Evolutionary conservation across 2,329 filamentous ascomycete genomes (phyloP), one percentile per base, ranked within the genome.

Genomic region (Aspergillus fumigatus): DNA sequence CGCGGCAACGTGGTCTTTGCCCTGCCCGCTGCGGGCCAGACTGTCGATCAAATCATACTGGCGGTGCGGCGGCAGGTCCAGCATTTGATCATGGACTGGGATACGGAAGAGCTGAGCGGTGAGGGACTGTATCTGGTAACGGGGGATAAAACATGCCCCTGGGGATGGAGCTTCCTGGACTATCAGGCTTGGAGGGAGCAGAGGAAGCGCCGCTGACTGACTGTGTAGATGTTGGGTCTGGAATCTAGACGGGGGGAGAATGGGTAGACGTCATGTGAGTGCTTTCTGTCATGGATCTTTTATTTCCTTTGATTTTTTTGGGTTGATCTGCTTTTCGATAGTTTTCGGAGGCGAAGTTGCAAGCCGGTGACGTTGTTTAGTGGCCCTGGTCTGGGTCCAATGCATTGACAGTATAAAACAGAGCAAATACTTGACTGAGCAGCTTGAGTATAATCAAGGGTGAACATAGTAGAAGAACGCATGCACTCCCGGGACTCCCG

Each of bases 51-150:
- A 14, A 3, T 17, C 6, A 1, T n/a, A 0, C 7, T 38, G 32
- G 32, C 6, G 0, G 5, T 3, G 5, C 32, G 32, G 5, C 3
- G 0, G 1, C 7, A 17, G 6, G 0, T 38, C 32, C 32, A 38
- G 32, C 5, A 17, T 1, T 1, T 38, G 0, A 38, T 1, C 1
- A 17, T 38, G 32, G 32, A 38, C 32, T 38, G 32, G 32, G 32
- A 38, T 3, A 38, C 17, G 32, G 1, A 1, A 0, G 32, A 38
- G 5, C 5, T 38, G 5, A 1, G 0, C 14, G 32, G 32, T 7
- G 32, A 38, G 32, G 32, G 5, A 0, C 14, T 38, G 1, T 38
- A 2, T 1, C 7, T 38, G 32, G 32, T 38, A 17, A 17, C 1
- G 0, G 32, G n/a, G 5, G 5, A 38, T 17, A 17, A 7, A 3